Evolutionary conservation across 202 grass and related monocot genomes (phyloP), one percentile per base, ranked within the genome.

Genomic region (Alloteropsis angusta): DNA sequence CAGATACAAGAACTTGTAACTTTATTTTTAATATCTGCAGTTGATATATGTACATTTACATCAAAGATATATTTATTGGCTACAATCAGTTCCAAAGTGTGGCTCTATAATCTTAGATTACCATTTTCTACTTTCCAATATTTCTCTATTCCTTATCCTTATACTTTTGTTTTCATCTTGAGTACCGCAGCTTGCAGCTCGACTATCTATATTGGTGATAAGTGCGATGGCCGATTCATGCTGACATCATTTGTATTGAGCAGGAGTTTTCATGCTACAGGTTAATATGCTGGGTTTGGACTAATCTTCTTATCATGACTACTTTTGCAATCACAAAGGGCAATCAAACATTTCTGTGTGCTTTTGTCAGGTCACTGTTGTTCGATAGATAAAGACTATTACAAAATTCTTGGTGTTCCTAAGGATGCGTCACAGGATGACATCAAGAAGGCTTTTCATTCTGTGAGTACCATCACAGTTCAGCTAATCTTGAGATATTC

Each of bases 371-470:
- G 78, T 89, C 83, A 65, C 57, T 11, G 26, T 39, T 76, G 46
- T 85, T 84, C 83, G 2, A 67, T 78, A 37, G 83, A 92, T 64
- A 90, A 88, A 68, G 87, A 94, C 77, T 94, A 92, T 71, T 98
- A 98, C 80, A 80, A 90, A 72, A 85, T 90, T 87, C 91, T 98
- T 58, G 91, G 92, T 82, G 85, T 98, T 75, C 55, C 89, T 48
- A 88, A 84, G 80, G 80, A 98, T 87, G 91, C 89, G 67, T 88
- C 83, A 0, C 71, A 87, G 74, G 91, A 94, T 74, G 95, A 98
- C 50, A 92, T 98, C 66, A 98, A 98, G 77, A 94, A 92, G 71
- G 89, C 95, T 85, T 98, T 94, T 92, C 89, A 88, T 82, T 81
- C 78, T 66, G 95, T 97, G 78, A 87, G 95, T 88, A 88, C 85